Conservation (phyloP, 2,329 filamentous ascomycete genomes). For the Geoglossum cookeanum region DNA sequence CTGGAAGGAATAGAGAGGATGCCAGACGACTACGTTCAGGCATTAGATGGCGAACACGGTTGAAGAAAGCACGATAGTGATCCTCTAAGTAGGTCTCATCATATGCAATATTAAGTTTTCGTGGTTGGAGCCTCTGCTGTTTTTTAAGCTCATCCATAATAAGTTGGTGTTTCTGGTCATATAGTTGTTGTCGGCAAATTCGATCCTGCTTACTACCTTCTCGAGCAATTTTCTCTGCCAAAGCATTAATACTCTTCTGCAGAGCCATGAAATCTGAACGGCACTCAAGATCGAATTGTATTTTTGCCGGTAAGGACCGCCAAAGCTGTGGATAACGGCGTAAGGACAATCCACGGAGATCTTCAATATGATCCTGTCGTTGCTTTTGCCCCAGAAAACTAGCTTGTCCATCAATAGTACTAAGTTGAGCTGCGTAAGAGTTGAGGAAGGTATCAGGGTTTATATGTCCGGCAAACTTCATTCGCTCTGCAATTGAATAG, state of each 20-base stretch:
- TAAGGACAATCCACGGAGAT: constrained; percentile 10
- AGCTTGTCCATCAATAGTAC: constrained; percentile 8
- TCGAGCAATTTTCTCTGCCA: constrained; percentile 4
- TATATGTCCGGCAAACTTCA: constrained; percentile 10
- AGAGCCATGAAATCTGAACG: constrained; percentile 6
- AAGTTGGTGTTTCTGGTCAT: constrained; percentile 8
- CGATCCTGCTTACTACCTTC: constrained; percentile 3
- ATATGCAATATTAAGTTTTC: constrained; percentile 3
- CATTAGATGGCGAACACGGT: constrained; percentile 9
- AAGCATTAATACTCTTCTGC: constrained; percentile 6
- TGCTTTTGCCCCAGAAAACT: constrained; percentile 10
- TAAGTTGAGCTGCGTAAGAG: constrained; percentile 11
- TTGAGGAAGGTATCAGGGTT: constrained; percentile 10
- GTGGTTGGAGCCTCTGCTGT: constrained; percentile 7
- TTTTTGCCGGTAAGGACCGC: constrained; percentile 8
- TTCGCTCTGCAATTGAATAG: constrained; percentile 10
- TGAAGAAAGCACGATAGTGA: constrained; percentile 7
- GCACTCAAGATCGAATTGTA: constrained; percentile 7
- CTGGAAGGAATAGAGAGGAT: constrained; percentile 10
- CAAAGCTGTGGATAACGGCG: constrained; percentile 9
- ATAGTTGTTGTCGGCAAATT: constrained; percentile 6
- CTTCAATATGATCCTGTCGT: constrained; percentile 10
- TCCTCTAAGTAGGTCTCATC: constrained; percentile 6
- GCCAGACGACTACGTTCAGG: constrained; percentile 11
- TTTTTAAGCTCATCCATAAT: constrained; percentile 7